Evolutionary conservation across 306 rosid species (phyloP).

Genomic region (Pyrus bretschneideri): DNA sequence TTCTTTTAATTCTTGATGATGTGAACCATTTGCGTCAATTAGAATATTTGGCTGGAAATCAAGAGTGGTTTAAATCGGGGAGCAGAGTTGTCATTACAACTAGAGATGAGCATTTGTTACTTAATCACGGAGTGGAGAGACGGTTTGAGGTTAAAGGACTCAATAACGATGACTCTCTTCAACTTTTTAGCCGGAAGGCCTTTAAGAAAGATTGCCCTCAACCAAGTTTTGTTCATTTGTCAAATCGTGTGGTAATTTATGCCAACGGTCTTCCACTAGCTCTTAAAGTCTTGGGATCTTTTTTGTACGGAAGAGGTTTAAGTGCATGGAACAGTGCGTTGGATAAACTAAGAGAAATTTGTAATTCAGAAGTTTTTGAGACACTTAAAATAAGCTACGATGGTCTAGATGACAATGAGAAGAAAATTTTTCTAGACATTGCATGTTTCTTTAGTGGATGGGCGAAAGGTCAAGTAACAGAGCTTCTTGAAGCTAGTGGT

Average conservation of each 20-base stretch:
- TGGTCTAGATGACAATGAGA: constrained; percentile 9
- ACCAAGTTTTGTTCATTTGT: neutral
- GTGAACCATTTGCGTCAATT: neutral
- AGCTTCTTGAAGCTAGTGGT: neutral
- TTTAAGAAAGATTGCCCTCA: neutral
- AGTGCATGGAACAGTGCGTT: constrained; percentile 1
- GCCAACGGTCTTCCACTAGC: constrained; percentile 14
- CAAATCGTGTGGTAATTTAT: neutral
- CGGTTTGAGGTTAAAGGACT: neutral
- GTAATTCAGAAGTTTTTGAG: neutral
- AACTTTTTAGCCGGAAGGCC: neutral
- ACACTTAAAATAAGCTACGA: constrained; percentile 14
- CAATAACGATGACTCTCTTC: neutral
- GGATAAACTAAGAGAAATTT: neutral
- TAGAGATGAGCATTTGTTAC: neutral
- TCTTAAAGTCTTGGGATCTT: constrained; percentile 10
- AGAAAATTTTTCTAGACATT: constrained; percentile 19
- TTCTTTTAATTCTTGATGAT: constrained; percentile 4
- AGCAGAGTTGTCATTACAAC: constrained; percentile 18
- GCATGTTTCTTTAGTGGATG: constrained; percentile 38
- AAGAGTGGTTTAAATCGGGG: neutral
- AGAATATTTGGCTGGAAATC: neutral
- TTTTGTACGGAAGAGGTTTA: neutral
- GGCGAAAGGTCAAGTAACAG: constrained; percentile 1
- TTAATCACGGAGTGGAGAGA: neutral